Base-by-base conservation (phyloP, 106 monocot species). In the Acorus gramineus region DNA sequence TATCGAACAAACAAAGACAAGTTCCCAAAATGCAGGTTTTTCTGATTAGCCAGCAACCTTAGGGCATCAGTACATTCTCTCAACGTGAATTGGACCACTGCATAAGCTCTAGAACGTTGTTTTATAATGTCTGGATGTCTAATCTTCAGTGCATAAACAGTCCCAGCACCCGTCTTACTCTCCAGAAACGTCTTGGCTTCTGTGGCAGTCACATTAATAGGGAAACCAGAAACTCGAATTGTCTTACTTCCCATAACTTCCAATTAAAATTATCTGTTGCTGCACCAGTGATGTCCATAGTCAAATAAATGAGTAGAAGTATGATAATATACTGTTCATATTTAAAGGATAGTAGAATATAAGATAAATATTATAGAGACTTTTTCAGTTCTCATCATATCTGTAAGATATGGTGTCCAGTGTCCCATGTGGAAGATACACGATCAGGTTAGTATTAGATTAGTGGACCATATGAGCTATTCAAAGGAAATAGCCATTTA, bases 101-200 rank as follows among this genome's bases (percentile, higher is more conserved):
- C 85, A 79, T 11, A 76, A n/a, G 74, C 76, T 74, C 43, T 79
- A 47, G 89, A 76, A 9, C 5, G 73, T 51, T 14, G 0, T 14
- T 12, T 82, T 14, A 63, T 13, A 11, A 42, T 14, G 28, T 28
- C 28, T 28, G 28, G 28, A 28, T 28, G 59, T 53, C 89, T 73
- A 59, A 93, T 7, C 75, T 93, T 93, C 57, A 93, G 13, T 14
- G 79, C 89, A 77, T 67, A 67, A 11, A 93, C 53, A 43, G 83
- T 73, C 11, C 84, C 86, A 1, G 5, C 43, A 11, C 85, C 81
- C 5, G 74, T 73, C 62, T 52, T 7, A 4, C 8, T 56, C 78
- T 93, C 93, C 52, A 93, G 62, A 67, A 79, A 83, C 1, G 69
- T 73, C 56, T 64, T 81, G 8, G 71, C 83, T 4, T 11, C 47